Percentiles rank a stretch among this genome's conserved stretches.
These are phyloP conservation scores for Ambrosia hybrid DNA, from an alignment of 140 eudicot genomes.

Conservation along the genomic window DNA sequence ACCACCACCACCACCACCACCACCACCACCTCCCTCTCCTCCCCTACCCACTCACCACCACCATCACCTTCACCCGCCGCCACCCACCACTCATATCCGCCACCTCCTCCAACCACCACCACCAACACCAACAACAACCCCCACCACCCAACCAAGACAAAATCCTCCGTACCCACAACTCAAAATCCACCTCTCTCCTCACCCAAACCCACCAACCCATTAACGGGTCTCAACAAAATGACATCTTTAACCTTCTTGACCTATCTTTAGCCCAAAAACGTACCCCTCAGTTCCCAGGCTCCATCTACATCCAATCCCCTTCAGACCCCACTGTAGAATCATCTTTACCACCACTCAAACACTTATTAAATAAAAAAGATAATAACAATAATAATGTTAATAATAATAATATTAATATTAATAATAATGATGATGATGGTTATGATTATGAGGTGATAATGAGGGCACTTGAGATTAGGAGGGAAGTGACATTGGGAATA, in stretches of 20 bases:
- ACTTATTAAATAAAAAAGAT: background rate
- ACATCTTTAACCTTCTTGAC: no score
- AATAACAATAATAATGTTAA: no score
- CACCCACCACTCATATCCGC: slow-evolving; percentile 29
- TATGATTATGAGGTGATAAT: slow-evolving; percentile 52
- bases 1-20: no score
- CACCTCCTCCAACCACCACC: slow-evolving; percentile 35
- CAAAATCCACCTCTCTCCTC: slow-evolving; percentile 63
- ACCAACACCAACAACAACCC: no score
- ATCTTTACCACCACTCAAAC: no score
- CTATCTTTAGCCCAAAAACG: no score
- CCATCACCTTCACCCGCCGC: slow-evolving; percentile 36
- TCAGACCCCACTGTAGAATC: no score
- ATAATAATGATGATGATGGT: background rate
- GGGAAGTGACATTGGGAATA: slow-evolving; percentile 73
- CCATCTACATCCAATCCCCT: no score
- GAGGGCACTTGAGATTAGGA: slow-evolving; percentile 79
- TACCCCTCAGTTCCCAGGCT: no score
- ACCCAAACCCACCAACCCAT: slow-evolving; percentile 20
- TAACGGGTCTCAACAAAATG: no score
- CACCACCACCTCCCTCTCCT: background rate
- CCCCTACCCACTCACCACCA: slow-evolving; percentile 21
- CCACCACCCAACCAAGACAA: slow-evolving; percentile 36
- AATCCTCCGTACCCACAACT: slow-evolving; percentile 62
- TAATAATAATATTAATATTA: no score